Evolutionary conservation across 495 filamentous ascomycete species (phyloP), one percentile per base, ranked within the genome.

Genomic region (Clavariopsis aquatica): DNA sequence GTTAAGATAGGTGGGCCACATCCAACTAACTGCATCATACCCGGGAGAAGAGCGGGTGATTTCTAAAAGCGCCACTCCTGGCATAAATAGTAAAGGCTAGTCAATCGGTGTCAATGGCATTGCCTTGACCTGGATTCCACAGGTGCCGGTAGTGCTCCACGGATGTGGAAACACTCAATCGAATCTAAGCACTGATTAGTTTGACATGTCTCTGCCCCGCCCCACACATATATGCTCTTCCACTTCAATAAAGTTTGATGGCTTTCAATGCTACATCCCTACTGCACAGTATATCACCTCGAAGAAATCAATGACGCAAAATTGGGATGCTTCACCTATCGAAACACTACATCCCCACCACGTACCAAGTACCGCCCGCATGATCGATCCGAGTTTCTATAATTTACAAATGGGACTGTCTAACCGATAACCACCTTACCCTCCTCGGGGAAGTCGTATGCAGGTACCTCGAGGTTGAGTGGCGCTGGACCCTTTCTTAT

Each of bases 401-500:
- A 66, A 41, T 66, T 27, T 66, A 70, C 63, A 70, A 17, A 56
- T 29, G 36, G 15, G 24, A 45, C 15, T 23, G 13, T 64, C 64
- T 76, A 80, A 66, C 78, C 78, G 70, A 79, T 79, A 22, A 79
- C 70, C 23, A 79, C 52, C 46, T 56, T 68, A 28, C 71, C 71
- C 12, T 79, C 78, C 51, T 71, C 68, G 1, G 78, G 71, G 70
- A 80, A 80, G 49, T 86, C 87, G 82, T 99, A 99, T 73, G 74
- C 70, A 64, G 94, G 94, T 67, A 99, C 86, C 84, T 96, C 94
- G 72, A 99, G 84, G 83, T 99, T 99, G 73, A 98, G 83, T 65
- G 94, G 94, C 57, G 94, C 94, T 52, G 94, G 94, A 23, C 94
- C 94, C 84, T 89, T 96, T 78, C 94, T 86, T 80, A 93, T 88